Evolutionary conservation across 2,329 filamentous ascomycete species (phyloP).

Genomic region (Epichloe festucae): DNA sequence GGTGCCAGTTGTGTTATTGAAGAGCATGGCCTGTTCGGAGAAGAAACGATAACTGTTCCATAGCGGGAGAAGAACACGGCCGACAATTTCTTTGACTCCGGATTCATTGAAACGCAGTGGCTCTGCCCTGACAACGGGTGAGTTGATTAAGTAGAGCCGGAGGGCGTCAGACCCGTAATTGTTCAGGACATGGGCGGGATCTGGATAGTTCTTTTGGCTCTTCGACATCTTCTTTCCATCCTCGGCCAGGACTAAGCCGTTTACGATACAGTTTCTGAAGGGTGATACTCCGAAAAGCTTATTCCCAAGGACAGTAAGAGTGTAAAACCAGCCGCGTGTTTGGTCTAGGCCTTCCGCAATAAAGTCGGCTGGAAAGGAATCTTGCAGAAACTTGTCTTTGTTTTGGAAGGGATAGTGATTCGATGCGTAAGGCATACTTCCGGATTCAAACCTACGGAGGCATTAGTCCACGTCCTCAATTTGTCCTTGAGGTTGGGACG

Average conservation of each 20-base stretch:
- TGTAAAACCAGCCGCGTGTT: constrained; percentile 18
- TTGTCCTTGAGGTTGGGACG: too few species aligned
- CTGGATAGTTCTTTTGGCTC: constrained; percentile 16
- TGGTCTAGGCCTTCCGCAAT: constrained; percentile 17
- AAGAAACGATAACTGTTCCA: constrained; percentile 19
- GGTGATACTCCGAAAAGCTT: constrained; percentile 14
- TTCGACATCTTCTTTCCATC: constrained; percentile 19
- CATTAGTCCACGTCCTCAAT: background rate
- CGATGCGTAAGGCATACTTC: constrained; percentile 15
- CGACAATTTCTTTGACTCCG: constrained; percentile 14
- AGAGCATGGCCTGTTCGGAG: constrained; percentile 12
- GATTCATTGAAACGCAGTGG: constrained; percentile 15
- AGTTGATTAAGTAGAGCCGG: constrained; percentile 17
- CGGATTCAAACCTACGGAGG: constrained; percentile 12
- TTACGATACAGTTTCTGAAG: constrained; percentile 17
- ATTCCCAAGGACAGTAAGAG: constrained; percentile 14
- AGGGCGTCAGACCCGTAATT: constrained; percentile 15
- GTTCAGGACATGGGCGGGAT: constrained; percentile 11
- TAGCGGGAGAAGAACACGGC: constrained; percentile 13
- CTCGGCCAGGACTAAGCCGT: constrained; percentile 16
- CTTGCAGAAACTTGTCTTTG: constrained; percentile 10
- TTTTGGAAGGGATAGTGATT: constrained; percentile 16
- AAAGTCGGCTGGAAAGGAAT: constrained; percentile 15
- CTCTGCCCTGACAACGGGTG: constrained; percentile 15
- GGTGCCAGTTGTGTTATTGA: constrained; percentile 11